Evolutionary conservation across 495 filamentous ascomycete species (phyloP).

Genomic region (Staphylotrichum longicolle): DNA sequence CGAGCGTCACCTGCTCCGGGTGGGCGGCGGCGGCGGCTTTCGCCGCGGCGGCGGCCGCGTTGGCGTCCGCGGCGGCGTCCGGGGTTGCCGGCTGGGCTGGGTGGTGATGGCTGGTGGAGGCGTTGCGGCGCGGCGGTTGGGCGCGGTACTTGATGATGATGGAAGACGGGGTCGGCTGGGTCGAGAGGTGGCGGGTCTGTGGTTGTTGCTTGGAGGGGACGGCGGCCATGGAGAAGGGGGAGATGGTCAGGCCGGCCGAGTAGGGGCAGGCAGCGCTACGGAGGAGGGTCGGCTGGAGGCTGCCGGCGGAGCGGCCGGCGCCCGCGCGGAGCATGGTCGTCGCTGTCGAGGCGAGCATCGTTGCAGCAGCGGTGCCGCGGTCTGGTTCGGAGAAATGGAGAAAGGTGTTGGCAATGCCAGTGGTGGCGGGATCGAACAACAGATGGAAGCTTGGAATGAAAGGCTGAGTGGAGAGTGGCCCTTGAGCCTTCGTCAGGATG

Average conservation of each 20-base stretch:
- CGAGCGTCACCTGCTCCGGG: slow-evolving; percentile 46
- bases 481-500: background rate
- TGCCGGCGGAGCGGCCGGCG: slow-evolving; percentile 30
- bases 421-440: background rate
- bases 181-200: slow-evolving; percentile 22
- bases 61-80: slow-evolving; percentile 28
- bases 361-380: slow-evolving; percentile 2
- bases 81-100: slow-evolving; percentile 15
- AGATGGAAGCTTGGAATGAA: background rate
- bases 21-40: slow-evolving; percentile 26
- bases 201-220: slow-evolving; percentile 13
- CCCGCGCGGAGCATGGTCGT: slow-evolving; percentile 36
- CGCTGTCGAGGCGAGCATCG: slow-evolving; percentile 35
- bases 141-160: slow-evolving; percentile 19
- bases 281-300: slow-evolving; percentile 31
- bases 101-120: slow-evolving; percentile 15
- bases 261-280: slow-evolving; percentile 33
- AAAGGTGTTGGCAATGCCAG: too few relatives aligned
- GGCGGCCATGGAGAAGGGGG: slow-evolving; percentile 22
- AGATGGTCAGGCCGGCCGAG: slow-evolving; percentile 23
- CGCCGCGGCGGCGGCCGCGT: slow-evolving; percentile 28
- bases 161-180: slow-evolving; percentile 17
- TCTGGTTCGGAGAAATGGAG: background rate
- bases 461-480: slow-evolving; percentile 21
- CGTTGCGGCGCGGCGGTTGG: slow-evolving; percentile 14